Evolutionary conservation across 495 filamentous ascomycete species (phyloP).

Genomic region (Aspergillus steynii): DNA sequence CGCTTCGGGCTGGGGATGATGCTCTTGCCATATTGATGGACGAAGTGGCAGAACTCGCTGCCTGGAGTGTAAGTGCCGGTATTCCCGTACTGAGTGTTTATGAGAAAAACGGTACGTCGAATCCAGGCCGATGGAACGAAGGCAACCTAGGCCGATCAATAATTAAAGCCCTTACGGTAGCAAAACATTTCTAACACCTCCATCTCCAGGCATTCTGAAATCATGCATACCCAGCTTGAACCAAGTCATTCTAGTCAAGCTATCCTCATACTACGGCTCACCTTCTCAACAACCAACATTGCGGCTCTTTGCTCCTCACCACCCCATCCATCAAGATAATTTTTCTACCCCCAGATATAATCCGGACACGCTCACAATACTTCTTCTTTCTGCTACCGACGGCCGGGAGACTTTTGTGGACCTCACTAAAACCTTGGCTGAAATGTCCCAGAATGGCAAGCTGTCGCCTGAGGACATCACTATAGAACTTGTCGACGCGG

Average conservation of each 20-base stretch:
- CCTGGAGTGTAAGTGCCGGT: constrained; percentile 86
- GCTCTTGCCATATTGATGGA: constrained; percentile 80
- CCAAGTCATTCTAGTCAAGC: constrained; percentile 66
- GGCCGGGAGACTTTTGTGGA: constrained; percentile 92
- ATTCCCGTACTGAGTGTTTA: constrained; percentile 87
- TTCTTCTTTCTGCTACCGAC: constrained; percentile 86
- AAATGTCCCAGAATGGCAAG: constrained; percentile 91
- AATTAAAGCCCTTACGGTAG: neutral
- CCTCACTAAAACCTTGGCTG: constrained; percentile 88
- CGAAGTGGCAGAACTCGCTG: constrained; percentile 84
- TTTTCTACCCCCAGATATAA: constrained; percentile 16
- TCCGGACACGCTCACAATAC: constrained; percentile 63
- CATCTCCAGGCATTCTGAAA: constrained; percentile 73
- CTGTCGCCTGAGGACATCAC: constrained; percentile 76
- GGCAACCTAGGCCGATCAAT: neutral
- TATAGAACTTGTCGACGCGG: constrained; percentile 83
- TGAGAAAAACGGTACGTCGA: constrained; percentile 75
- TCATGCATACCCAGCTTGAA: constrained; percentile 77
- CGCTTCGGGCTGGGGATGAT: constrained; percentile 67
- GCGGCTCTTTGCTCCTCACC: constrained; percentile 74
- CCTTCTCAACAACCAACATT: constrained; percentile 62
- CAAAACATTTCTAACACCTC: constrained; percentile 4
- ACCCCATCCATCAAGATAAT: constrained; percentile 33
- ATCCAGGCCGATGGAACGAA: neutral
- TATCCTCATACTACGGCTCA: constrained; percentile 79